Evolutionary conservation across 805 yeast species (phyloP).

Genomic region (Deakozyma indianensis): DNA sequence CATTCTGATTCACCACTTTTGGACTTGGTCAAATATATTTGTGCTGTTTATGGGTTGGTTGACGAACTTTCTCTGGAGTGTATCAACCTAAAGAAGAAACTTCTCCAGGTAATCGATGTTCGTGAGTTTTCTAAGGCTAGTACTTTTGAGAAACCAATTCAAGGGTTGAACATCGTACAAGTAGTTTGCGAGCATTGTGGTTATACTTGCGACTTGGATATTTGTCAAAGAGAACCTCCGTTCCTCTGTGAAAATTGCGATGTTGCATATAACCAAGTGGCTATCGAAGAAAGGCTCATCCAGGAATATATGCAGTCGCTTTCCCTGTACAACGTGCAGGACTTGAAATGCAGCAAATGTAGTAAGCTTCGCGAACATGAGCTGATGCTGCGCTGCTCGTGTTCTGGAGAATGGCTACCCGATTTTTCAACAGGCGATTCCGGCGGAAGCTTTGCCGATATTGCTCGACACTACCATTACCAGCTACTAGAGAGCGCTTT

Average conservation of each 20-base stretch:
- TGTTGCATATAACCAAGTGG: conserved; percentile 45
- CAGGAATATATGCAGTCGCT: conserved; percentile 42
- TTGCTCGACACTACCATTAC: not conserved
- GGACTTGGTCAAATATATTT: conserved; percentile 61
- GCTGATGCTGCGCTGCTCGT: conserved; percentile 60
- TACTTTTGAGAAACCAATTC: conserved; percentile 58
- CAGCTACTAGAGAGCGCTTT: not conserved
- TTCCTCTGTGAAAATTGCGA: conserved; percentile 60
- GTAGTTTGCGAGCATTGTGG: conserved; percentile 73
- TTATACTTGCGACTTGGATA: conserved; percentile 58
- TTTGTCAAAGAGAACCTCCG: conserved; percentile 36
- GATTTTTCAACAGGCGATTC: not conserved
- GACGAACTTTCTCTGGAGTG: conserved; percentile 53
- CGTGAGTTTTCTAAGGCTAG: conserved; percentile 75
- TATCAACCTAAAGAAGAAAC: conserved; percentile 56
- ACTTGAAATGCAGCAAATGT: conserved; percentile 69
- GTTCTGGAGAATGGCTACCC: conserved; percentile 76
- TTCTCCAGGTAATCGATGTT: conserved; percentile 60
- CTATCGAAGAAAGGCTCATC: conserved; percentile 68
- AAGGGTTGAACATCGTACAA: conserved; percentile 49
- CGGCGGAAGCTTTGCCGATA: not conserved
- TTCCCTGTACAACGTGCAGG: conserved; percentile 61
- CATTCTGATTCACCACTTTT: conserved; percentile 52
- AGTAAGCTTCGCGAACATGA: conserved; percentile 48
- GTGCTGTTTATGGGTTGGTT: conserved; percentile 60